Evolutionary conservation across 75 land plant genomes (phyloP), one percentile per base, ranked within the genome.

Genomic region (Isoetes taiwanensis): DNA sequence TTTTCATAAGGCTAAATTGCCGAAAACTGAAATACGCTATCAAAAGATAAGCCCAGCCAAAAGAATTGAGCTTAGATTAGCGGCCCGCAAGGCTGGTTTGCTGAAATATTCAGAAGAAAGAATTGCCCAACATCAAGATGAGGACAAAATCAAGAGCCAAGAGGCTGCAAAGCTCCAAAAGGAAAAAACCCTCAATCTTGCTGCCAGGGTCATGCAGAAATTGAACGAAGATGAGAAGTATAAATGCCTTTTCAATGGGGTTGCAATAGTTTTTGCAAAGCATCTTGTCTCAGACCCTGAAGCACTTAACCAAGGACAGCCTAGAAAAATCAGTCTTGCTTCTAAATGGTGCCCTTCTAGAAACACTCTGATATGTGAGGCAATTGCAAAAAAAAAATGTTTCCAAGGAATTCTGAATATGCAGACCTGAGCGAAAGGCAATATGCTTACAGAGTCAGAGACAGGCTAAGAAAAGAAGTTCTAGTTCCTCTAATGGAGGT

Each of bases 321-420:
- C 29, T 14, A 29, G 40, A n/a, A 26, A 46, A 3, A 57, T 83
- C 16, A 64, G 73, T 38, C 50, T 80, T 6, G 84, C 87, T 5
- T 77, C 81, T 0, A 83, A 83, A 46, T 83, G 87, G 87, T 78
- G 78, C 41, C 87, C 87, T 0, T 81, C 87, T 14, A 39, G 71
- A 23, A 68, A 76, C 41, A 76, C 72, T 19, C 67, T 74, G 17
- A 39, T 83, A 29, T 74, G 77, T 42, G 75, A 83, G 62, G 54
- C 59, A 43, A 77, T 83, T 19, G 84, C 81, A 0, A 43, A 64
- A 30, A 48, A 58, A 32, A 23, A 80, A n/a, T 0, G 80, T 81
- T 56, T 71, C 73, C 0, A 65, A 70, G 11, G 66, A 62, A 2
- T 56, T 57, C 5, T 1, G 83, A 67, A n/a, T 76, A 76, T 64